Percentiles rank a stretch among this genome's conserved stretches.
phyloP scores from a whole-genome alignment of 2,329 filamentous ascomycete genomes.

The Phaeosphaeriaceae sp. region DNA sequence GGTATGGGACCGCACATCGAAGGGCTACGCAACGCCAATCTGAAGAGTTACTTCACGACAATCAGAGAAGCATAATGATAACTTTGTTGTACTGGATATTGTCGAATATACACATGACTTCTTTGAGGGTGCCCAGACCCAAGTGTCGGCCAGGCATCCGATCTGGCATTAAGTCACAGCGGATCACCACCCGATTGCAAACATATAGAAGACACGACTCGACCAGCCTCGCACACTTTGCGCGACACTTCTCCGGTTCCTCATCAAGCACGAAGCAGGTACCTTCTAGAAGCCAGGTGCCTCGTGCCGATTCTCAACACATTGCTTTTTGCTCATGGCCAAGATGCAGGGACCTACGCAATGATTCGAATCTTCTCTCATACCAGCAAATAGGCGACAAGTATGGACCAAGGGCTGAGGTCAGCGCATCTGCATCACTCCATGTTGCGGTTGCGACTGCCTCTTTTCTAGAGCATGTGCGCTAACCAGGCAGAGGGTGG shows the following conservation, averaged over 20 bases:
- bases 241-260: background rate
- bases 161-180: background rate
- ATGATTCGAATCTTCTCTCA: background rate
- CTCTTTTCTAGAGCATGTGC: background rate
- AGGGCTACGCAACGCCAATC: background rate
- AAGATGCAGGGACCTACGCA: background rate
- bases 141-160: background rate
- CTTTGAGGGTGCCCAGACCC: too few species aligned
- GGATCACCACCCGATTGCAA: background rate
- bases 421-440: background rate
- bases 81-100: background rate
- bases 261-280: background rate
- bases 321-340: background rate
- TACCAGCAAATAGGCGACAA: background rate
- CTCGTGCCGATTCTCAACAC: background rate
- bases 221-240: background rate
- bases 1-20: too few species aligned
- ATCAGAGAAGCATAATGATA: background rate
- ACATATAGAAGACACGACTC: background rate
- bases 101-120: background rate
- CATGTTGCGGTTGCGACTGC: background rate
- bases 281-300: background rate
- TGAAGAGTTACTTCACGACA: background rate
- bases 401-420: background rate
- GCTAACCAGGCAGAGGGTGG: background rate